phyloP scores from a whole-genome alignment of 1,139 yeast species.

The Saccharomyces pastorianus region DNA sequence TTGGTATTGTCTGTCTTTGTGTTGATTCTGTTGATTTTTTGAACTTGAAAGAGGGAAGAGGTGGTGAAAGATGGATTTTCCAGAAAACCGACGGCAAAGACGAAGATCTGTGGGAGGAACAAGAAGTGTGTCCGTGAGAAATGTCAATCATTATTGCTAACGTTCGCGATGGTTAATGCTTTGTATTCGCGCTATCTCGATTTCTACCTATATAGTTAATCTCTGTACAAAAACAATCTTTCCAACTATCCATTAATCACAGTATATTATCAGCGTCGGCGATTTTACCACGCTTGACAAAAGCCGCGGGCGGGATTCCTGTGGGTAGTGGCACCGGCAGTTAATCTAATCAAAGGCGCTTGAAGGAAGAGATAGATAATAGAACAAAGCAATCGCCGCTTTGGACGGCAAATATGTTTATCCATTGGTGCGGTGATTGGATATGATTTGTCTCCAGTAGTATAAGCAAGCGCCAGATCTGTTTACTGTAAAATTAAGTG shows the following conservation, averaged over 20 bases:
- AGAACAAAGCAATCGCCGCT: background rate
- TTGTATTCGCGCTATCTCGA: background rate
- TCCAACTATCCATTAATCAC: background rate
- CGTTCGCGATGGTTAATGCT: background rate
- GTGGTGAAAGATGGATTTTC: conserved; percentile 34
- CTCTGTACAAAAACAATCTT: background rate
- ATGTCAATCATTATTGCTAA: background rate
- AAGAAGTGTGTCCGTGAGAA: conserved; percentile 68
- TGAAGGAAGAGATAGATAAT: background rate
- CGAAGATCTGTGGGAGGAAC: conserved; percentile 61
- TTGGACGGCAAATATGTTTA: background rate
- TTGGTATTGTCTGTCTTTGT: conserved; percentile 61
- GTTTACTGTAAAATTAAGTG: background rate
- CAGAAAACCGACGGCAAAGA: conserved; percentile 49
- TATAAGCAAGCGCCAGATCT: background rate
- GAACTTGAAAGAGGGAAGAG: conserved; percentile 39
- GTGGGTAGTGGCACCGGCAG: background rate
- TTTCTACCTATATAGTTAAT: background rate
- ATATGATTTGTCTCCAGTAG: background rate
- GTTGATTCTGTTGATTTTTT: conserved; percentile 67
- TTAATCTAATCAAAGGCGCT: background rate
- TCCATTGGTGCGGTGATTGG: background rate
- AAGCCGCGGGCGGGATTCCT: conserved; percentile 1
- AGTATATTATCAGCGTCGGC: background rate
- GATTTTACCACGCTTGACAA: background rate